A percentile compares a stretch with the other conserved stretches of the same genome.
These are phyloP conservation scores for Pleomassaria siparia DNA, from an alignment of 2,329 filamentous ascomycete species.

Conservation along the genomic window DNA sequence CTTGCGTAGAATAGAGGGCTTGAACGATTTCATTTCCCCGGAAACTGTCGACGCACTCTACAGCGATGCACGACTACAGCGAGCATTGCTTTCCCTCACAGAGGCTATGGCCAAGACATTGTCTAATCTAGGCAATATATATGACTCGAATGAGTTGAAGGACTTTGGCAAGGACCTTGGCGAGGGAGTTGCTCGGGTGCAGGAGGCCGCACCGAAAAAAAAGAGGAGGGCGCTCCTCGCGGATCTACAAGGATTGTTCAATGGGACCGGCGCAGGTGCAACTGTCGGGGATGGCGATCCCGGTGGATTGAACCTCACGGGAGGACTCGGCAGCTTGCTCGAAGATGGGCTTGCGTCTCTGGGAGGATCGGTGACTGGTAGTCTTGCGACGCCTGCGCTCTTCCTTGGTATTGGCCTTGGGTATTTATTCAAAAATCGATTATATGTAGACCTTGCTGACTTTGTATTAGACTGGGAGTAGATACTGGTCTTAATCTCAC, in stretches of 20 bases:
- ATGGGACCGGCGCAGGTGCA: too few species aligned
- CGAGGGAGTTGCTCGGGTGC: conserved; percentile 11
- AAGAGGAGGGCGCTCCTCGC: conserved; percentile 14
- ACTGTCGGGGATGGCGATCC: conserved; percentile 1
- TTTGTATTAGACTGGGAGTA: conserved; percentile 22
- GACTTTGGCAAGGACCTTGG: conserved; percentile 21
- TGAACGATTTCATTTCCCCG: conserved; percentile 18
- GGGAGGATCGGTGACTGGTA: conserved; percentile 7
- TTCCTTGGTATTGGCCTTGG: conserved; percentile 35
- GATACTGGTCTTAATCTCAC: conserved; percentile 29
- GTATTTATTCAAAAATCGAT: conserved; percentile 11
- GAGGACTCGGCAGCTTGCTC: not conserved
- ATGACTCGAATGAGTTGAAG: conserved; percentile 13
- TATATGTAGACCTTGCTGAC: not conserved
- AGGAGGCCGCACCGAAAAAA: conserved; percentile 1
- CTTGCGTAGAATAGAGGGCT: conserved; percentile 7
- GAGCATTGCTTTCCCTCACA: conserved; percentile 24
- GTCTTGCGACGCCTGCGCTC: conserved; percentile 27
- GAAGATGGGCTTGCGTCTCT: conserved; percentile 3
- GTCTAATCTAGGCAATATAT: conserved; percentile 17
- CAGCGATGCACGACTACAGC: conserved; percentile 22
- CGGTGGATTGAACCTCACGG: conserved; percentile 2
- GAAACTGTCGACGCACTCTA: conserved; percentile 27
- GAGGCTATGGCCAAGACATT: conserved; percentile 25
- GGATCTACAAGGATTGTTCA: conserved; percentile 12